These are phyloP conservation scores for Hyaloperonospora arabidopsidis DNA, from an alignment of 352 stramenopile genomes.

Conservation along the genomic window DNA sequence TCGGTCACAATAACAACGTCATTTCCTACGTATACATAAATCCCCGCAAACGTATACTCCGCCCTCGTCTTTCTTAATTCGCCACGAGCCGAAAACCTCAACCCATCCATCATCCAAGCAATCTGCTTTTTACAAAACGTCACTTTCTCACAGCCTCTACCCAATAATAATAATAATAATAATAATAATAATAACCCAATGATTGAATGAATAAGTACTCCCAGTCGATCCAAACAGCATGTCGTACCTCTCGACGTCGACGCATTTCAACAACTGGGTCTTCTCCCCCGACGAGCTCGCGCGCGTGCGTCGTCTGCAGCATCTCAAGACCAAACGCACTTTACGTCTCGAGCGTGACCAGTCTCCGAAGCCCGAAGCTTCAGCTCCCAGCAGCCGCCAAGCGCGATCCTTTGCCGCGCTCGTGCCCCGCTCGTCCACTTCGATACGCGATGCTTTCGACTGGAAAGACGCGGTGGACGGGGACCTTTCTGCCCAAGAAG, in stretches of 20 bases:
- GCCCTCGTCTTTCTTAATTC: too few species aligned
- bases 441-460: constrained; percentile 52
- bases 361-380: constrained; percentile 23
- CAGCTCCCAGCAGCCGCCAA: constrained; percentile 34
- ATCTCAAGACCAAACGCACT: constrained; percentile 54
- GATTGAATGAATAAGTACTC: too few species aligned
- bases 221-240: too few species aligned
- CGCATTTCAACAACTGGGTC: constrained; percentile 87
- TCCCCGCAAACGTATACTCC: too few species aligned
- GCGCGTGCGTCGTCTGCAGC: constrained; percentile 46
- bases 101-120: too few species aligned
- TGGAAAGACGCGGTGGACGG: constrained; percentile 66
- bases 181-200: too few species aligned
- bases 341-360: constrained; percentile 59
- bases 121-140: too few species aligned
- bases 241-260: constrained; percentile 78
- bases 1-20: too few species aligned
- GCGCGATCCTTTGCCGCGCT: constrained; percentile 74
- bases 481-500: constrained; percentile 37
- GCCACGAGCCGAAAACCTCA: too few species aligned
- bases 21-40: too few species aligned
- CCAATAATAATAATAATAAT: too few species aligned
- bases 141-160: too few species aligned
- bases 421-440: constrained; percentile 53
- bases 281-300: constrained; percentile 58